Evolutionary conservation across 2,329 filamentous ascomycete genomes (phyloP), one percentile per base, ranked within the genome.

Genomic region (Aspergillus ochraceoroseus): DNA sequence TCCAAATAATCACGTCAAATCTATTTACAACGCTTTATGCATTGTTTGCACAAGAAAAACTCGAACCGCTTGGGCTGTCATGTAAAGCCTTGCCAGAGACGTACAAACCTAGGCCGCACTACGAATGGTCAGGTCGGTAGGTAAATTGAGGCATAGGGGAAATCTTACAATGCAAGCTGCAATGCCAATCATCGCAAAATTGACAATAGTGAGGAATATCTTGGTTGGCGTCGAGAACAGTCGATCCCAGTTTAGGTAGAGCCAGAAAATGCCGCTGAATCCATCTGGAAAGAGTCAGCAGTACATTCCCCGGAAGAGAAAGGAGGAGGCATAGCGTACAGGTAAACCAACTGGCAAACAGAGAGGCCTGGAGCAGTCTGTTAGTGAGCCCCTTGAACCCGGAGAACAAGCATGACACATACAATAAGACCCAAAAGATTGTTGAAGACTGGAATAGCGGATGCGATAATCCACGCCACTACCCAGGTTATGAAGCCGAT

Each of bases 301-400:
- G n/a, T n/a, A n/a, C n/a, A n/a, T n/a, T n/a, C n/a, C n/a, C n/a
- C n/a, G n/a, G n/a, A n/a, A n/a, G n/a, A n/a, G n/a, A n/a, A n/a
- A n/a, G n/a, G n/a, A n/a, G n/a, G n/a, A n/a, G n/a, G n/a, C n/a
- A n/a, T n/a, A n/a, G n/a, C n/a, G n/a, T n/a, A n/a, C n/a, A 75
- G 38, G 76, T 80, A 59, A 85, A 85, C 81, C 82, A 85, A 38
- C 73, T 78, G 13, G 75, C 77, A 44, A 85, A 83, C 2, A 83
- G 61, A 1, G 80, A 73, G 19, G 69, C 71, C 52, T 61, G 12
- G n/a, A 17, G 28, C 42, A 32, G n/a, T 34, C 23, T 12, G 22
- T 39, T 32, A 29, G 7, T 32, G 2, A 31, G 14, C 6, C 5
- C 11, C 8, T 4, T 19, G 25, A 25, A 8, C 34, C 9, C 6